Evolutionary conservation across 805 yeast species (phyloP), one percentile per base, ranked within the genome.

Genomic region (Zygosaccharomyces siamensis): DNA sequence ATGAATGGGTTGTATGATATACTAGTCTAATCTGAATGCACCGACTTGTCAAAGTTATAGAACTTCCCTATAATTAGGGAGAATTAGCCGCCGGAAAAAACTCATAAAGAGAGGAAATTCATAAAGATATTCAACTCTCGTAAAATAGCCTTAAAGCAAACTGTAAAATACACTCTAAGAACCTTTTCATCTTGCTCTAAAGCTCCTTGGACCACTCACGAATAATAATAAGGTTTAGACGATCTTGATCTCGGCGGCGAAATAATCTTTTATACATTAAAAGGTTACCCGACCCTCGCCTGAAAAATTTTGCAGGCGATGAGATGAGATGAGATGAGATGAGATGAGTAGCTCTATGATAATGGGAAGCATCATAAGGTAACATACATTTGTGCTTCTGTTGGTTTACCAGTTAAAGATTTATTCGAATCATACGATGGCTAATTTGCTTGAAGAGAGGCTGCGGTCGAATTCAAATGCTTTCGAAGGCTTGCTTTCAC

Each of bases 401-500:
- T 33, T 10, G 8, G 16, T 14, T 26, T 26, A 26, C 28, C 20
- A 8, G 20, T 7, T 10, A 14, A 33, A 11, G 21, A 7, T 33
- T 4, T 16, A 14, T 33, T 33, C 5, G 5, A 18, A 21, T 23
- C 24, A 11, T 24, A n/a, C 28, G 23, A 70, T 80, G 85, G 74
- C 80, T 57, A 80, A 80, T 58, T 73, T 83, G 28, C 70, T 83
- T 55, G 85, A 83, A 67, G 93, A 86, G 63, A 81, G 95, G 56
- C 76, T 86, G 57, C 82, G 85, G 68, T 80, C 80, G 28, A 89
- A 85, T 62, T 82, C 93, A 11, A 72, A 80, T 45, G 89, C 97
- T 3, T 92, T 92, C 66, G 88, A 87, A 63, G 96, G 97, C 21
- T 72, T 92, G 45, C 73, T 92, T 50, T 88, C 97, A 18, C 72